phyloP scores from a whole-genome alignment of 345 rosid species.

The Fremontodendron californicum region DNA sequence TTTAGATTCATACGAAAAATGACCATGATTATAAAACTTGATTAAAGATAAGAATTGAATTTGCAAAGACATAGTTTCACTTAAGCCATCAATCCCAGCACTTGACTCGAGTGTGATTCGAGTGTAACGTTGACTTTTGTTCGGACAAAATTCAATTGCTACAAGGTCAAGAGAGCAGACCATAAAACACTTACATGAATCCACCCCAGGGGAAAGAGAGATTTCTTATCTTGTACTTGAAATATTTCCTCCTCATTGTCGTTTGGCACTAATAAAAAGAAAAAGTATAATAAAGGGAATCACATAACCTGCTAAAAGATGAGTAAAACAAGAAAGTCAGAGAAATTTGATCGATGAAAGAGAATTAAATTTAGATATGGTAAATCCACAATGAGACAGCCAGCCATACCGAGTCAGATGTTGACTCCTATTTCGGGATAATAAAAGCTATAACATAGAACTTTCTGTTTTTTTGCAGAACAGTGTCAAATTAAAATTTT shows the following conservation, averaged over 20 bases:
- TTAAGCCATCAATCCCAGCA: too few species aligned
- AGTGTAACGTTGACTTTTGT: too few species aligned
- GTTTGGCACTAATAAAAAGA: constrained; percentile 68
- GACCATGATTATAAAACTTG: too few species aligned
- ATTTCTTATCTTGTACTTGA: constrained; percentile 89
- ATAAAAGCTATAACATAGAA: constrained; percentile 83
- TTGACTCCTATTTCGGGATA: constrained; percentile 95
- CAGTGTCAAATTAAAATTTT: constrained; percentile 16
- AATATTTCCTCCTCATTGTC: constrained; percentile 97
- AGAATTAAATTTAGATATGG: constrained; percentile 2
- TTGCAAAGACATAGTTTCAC: too few species aligned
- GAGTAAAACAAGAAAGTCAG: neutral
- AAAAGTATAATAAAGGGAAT: neutral
- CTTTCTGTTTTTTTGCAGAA: constrained; percentile 77
- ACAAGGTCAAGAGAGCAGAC: neutral
- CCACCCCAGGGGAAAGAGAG: constrained; percentile 98
- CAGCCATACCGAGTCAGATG: constrained; percentile 85
- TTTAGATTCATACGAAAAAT: too few species aligned
- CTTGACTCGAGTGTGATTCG: too few species aligned
- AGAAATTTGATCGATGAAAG: neutral
- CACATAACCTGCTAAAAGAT: neutral
- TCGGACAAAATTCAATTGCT: too few species aligned
- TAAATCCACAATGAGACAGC: constrained; percentile 11
- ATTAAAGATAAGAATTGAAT: too few species aligned
- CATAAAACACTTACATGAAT: constrained; percentile 72